Evolutionary conservation across 495 filamentous ascomycete genomes (phyloP).

Genomic region (Hypoxylon crocopeplum): DNA sequence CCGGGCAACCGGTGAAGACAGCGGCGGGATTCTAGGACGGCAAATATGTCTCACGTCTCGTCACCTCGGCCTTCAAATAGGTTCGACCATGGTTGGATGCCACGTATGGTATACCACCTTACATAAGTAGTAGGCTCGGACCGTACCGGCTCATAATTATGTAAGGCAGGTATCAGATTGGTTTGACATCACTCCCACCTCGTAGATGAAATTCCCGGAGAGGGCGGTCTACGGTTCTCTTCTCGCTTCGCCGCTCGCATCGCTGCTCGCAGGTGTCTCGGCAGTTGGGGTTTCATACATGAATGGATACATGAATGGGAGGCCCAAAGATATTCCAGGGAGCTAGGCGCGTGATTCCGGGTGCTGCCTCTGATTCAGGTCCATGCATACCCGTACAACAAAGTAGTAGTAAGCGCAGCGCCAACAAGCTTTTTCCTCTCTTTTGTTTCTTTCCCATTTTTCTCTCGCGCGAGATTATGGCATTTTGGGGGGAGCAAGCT

Average conservation of each 20-base stretch:
- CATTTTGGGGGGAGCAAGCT: constrained; percentile 13
- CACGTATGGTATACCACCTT: constrained; percentile 25
- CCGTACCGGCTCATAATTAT: constrained; percentile 11
- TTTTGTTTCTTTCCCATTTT: too few species aligned
- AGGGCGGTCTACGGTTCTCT: constrained; percentile 3
- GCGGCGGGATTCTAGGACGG: constrained; percentile 2
- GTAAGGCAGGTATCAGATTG: background rate
- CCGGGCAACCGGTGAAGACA: constrained; percentile 7
- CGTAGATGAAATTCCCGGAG: constrained; percentile 17
- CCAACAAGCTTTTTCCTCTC: constrained; percentile 21
- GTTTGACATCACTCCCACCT: background rate
- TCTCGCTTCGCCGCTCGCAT: background rate
- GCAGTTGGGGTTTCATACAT: constrained; percentile 34
- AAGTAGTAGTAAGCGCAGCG: constrained; percentile 37
- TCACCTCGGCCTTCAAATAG: background rate
- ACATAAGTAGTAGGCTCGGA: constrained; percentile 30
- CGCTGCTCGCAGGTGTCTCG: constrained; percentile 20
- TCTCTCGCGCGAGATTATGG: constrained; percentile 3
- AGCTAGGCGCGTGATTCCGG: constrained; percentile 34
- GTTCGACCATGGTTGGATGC: constrained; percentile 8
- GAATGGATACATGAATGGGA: constrained; percentile 11
- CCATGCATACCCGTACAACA: constrained; percentile 5
- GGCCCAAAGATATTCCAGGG: constrained; percentile 2
- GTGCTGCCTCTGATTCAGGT: constrained; percentile 19
- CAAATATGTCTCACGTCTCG: background rate